Evolutionary conservation across 768 basidiomycete species (phyloP).

Genomic region (Dacryopinax spathularia): DNA sequence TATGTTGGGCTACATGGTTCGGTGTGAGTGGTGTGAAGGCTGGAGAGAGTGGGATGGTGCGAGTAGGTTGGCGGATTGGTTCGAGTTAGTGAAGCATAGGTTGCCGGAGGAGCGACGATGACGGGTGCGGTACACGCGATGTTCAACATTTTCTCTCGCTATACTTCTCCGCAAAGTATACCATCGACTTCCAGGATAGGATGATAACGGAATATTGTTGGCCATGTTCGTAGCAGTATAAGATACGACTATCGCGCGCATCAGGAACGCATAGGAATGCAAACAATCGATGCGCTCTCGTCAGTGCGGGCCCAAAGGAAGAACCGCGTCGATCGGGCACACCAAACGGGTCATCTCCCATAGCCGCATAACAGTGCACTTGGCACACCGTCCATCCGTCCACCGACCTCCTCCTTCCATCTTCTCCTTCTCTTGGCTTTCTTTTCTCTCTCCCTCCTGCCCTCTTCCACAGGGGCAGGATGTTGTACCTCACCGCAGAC

Average conservation of each 20-base stretch:
- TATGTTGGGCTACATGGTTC: neutral
- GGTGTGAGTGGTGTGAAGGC: neutral
- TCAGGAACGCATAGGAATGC: no score
- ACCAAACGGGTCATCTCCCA: neutral
- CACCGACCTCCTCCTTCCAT: no score
- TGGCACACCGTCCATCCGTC: no score
- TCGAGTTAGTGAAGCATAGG: neutral
- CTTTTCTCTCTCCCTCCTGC: neutral
- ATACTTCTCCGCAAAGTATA: no score
- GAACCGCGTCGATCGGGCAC: neutral
- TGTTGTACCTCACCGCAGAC: constrained; percentile 86
- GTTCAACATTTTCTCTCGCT: no score
- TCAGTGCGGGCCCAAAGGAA: neutral
- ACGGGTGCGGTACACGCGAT: no score
- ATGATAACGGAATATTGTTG: no score
- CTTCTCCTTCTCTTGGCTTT: no score
- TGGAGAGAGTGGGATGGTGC: neutral
- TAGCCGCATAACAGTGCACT: neutral
- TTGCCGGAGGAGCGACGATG: neutral
- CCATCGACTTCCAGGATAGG: no score
- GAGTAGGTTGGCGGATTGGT: neutral
- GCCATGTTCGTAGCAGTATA: no score
- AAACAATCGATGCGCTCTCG: neutral
- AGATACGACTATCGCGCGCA: no score
- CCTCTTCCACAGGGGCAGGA: constrained; percentile 19